A percentile compares a stretch with the other conserved stretches of the same genome.
Evolutionary conservation across 768 basidiomycete genomes (phyloP).

Genomic region (Fibroporia radiculosa): DNA sequence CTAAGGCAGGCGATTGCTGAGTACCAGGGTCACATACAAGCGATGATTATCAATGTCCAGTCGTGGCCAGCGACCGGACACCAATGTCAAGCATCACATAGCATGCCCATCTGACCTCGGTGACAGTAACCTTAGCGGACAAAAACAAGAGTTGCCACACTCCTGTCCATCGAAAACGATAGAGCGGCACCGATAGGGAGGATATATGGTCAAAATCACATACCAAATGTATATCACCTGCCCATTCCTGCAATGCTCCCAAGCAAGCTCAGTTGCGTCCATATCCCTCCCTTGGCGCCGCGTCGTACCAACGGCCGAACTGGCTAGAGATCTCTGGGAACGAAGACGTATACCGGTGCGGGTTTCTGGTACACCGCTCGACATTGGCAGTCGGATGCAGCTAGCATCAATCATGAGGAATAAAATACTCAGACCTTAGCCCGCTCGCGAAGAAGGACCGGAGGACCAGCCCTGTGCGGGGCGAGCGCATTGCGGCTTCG

Average conservation of each 20-base stretch:
- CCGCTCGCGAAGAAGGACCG: conserved; percentile 25
- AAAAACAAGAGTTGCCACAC: neutral
- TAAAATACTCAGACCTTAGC: conserved; percentile 32
- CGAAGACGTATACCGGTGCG: neutral
- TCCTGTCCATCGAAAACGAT: neutral
- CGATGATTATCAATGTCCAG: neutral
- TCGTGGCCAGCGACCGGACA: neutral
- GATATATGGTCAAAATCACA: too few species aligned
- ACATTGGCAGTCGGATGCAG: conserved; percentile 20
- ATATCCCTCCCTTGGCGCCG: neutral
- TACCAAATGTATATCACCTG: neutral
- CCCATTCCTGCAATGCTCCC: conserved; percentile 1
- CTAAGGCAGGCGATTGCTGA: too few species aligned
- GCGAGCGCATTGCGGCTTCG: conserved; percentile 37
- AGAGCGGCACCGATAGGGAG: conserved; percentile 4
- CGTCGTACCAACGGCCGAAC: neutral
- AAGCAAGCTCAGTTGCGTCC: neutral
- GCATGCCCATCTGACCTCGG: neutral
- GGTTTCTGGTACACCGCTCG: conserved; percentile 26
- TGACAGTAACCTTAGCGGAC: neutral
- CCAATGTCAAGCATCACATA: neutral
- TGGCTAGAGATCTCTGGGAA: too few species aligned
- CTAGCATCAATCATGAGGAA: conserved; percentile 25
- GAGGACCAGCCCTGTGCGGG: conserved; percentile 22
- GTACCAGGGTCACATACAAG: neutral